Base-by-base conservation (phyloP, 2,329 filamentous ascomycete species). In the Pestalotiopsis sp. region DNA sequence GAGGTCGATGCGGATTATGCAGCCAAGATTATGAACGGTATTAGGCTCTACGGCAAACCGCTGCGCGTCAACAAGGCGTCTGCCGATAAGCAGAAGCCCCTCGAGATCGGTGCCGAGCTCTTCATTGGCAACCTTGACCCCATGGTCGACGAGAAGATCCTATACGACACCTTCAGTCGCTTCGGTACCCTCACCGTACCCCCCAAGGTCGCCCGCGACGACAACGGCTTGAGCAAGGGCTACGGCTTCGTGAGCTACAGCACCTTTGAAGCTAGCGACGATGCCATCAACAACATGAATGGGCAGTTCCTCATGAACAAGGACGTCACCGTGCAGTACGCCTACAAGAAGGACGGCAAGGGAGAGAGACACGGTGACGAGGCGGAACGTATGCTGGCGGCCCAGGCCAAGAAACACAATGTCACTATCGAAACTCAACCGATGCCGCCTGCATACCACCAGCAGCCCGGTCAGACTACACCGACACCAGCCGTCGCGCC, bases 311-410 rank as follows among this genome's bases (percentile, higher is more conserved):
- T 99, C 70, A 95, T 97, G 86, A 97, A 96, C 85, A 97, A 97
- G 83, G 93, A 97, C 80, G 92, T 98, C 75, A 93, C 92, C 2
- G 96, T 99, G 59, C 95, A 98, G 81, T 99, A 98, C 80, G 96
- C 96, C 52, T 98, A 97, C 88, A 99, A 99, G 87, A 98, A 98
- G 82, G 96, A 99, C 77, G 96, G 96, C 74, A 97, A 97, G 83
- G 95, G 95, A 75, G 95, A 98, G 83, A 87, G 96, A 69, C 96
- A 99, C 78, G 96, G 96, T 75, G 96, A 99, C 79, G 89, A 94
- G 75, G 96, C 96, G 38, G 96, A 99, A 82, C 88, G 96, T 77
- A 92, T 94, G 84, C 88, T 99, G 61, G 96, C 96, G 38, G 91
- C 92, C 36, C 93, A 98, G 82, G 96, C 95, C 68, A 95, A 95